Percentiles rank a stretch among this genome's conserved stretches.
These are phyloP conservation scores for Exophiala phaeomuriformis DNA, from an alignment of 2,329 filamentous ascomycete species.

Conservation along the genomic window DNA sequence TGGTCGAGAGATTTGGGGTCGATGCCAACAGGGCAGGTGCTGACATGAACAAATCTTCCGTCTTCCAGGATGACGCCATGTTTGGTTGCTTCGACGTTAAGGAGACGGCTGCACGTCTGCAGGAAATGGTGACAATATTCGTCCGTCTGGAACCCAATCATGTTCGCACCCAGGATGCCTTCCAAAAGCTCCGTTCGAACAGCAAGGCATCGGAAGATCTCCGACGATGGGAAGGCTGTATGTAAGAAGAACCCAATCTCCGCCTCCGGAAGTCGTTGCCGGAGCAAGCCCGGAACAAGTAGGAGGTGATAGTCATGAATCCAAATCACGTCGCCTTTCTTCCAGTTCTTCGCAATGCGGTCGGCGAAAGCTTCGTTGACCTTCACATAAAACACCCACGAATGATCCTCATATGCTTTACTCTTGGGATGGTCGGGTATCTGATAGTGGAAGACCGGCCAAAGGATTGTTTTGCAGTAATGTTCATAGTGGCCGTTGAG, in stretches of 20 bases:
- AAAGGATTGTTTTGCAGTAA: slow-evolving; percentile 95
- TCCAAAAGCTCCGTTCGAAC: slow-evolving; percentile 80
- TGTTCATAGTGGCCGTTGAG: slow-evolving; percentile 92
- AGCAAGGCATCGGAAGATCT: slow-evolving; percentile 87
- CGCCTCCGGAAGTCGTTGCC: slow-evolving; percentile 76
- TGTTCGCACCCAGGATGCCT: slow-evolving; percentile 85
- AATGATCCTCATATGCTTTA: slow-evolving; percentile 96
- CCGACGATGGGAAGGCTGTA: slow-evolving; percentile 89
- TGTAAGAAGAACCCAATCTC: slow-evolving; percentile 96
- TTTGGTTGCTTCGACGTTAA: slow-evolving; percentile 81
- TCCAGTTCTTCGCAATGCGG: slow-evolving; percentile 84
- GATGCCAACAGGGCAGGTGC: slow-evolving; percentile 80
- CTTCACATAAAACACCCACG: slow-evolving; percentile 88
- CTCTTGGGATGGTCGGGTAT: slow-evolving; percentile 97
- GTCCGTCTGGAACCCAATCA: slow-evolving; percentile 86
- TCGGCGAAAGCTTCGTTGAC: slow-evolving; percentile 92
- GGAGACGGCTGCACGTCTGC: slow-evolving; percentile 85
- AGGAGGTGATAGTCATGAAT: slow-evolving; percentile 92
- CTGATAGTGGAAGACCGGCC: slow-evolving; percentile 97
- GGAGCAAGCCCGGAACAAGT: slow-evolving; percentile 80
- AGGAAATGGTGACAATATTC: slow-evolving; percentile 93
- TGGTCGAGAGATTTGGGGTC: slow-evolving; percentile 68
- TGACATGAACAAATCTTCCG: slow-evolving; percentile 76
- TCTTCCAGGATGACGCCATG: slow-evolving; percentile 87
- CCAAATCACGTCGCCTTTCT: slow-evolving; percentile 88